Percentiles rank a stretch among this genome's conserved stretches.
Conservation (phyloP, 78 protist species). For the Goniomonas avonlea region DNA sequence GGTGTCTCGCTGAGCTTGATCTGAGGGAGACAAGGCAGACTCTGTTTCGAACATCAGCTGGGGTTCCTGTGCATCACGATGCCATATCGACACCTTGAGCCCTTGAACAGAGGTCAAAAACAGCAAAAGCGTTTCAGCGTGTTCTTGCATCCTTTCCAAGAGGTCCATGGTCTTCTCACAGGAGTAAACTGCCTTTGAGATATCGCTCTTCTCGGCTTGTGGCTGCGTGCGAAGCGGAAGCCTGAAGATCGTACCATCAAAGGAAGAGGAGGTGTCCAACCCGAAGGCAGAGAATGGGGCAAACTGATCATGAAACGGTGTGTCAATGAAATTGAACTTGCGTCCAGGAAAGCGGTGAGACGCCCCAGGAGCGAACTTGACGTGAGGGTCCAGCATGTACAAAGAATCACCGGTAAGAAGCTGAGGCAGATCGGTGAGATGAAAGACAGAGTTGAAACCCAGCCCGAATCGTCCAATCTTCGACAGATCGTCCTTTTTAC, state of each 20-base stretch:
- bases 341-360: neutral
- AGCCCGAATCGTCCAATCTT: slow-evolving; percentile 42
- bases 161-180: neutral
- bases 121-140: too few relatives aligned
- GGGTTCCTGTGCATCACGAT: too few relatives aligned
- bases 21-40: too few relatives aligned
- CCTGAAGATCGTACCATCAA: slow-evolving; percentile 41
- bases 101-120: too few relatives aligned
- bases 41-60: too few relatives aligned
- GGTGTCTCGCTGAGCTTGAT: too few relatives aligned
- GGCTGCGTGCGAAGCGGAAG: slow-evolving; percentile 35
- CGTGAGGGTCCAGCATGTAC: slow-evolving; percentile 23
- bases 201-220: neutral
- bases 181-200: neutral
- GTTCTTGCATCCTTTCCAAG: neutral
- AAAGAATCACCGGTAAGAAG: neutral
- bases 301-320: neutral
- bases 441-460: slow-evolving; percentile 49
- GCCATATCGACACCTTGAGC: too few relatives aligned
- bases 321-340: neutral
- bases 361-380: neutral
- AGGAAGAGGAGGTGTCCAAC: neutral
- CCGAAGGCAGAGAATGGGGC: neutral
- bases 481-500: neutral
- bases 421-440: slow-evolving; percentile 24